Conservation (phyloP, 192 early-diverging fungal genomes). For the Coemansia erecta region DNA sequence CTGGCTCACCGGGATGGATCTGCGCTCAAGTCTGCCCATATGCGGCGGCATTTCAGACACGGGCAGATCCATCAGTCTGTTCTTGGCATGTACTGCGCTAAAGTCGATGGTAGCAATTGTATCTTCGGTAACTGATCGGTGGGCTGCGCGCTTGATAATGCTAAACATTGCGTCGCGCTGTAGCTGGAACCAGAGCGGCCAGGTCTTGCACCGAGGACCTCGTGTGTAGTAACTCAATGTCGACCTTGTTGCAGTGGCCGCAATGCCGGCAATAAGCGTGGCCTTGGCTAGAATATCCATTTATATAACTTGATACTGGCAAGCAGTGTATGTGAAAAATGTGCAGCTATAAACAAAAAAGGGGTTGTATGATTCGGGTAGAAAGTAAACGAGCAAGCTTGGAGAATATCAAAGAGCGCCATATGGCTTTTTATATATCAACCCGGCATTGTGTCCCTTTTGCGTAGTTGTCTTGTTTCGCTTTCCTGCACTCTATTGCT, state of each 20-base stretch:
- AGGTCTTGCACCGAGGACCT: conserved; percentile 36
- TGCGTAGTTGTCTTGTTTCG: too few relatives aligned
- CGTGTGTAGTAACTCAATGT: conserved; percentile 37
- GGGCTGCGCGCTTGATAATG: background rate
- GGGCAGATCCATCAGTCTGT: conserved; percentile 19
- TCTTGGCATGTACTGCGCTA: conserved; percentile 13
- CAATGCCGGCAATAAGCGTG: conserved; percentile 13
- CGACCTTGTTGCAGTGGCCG: conserved; percentile 20
- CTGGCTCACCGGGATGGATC: conserved; percentile 12
- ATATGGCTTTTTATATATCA: too few relatives aligned
- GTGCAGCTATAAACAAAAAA: too few relatives aligned
- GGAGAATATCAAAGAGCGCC: too few relatives aligned
- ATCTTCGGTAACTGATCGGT: conserved; percentile 19
- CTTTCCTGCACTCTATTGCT: too few relatives aligned
- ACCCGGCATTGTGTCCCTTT: too few relatives aligned
- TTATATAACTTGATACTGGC: background rate
- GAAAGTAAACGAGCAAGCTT: too few relatives aligned
- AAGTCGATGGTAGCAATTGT: conserved; percentile 41
- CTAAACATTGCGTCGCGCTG: conserved; percentile 28
- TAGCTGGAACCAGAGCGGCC: conserved; percentile 43
- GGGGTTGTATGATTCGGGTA: too few relatives aligned
- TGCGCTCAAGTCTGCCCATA: conserved; percentile 17
- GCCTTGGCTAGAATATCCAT: conserved; percentile 28
- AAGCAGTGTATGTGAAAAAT: too few relatives aligned
- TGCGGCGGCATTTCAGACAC: conserved; percentile 9